Evolutionary conservation across 768 basidiomycete genomes (phyloP), one percentile per base, ranked within the genome.

Genomic region (Russula foetens): DNA sequence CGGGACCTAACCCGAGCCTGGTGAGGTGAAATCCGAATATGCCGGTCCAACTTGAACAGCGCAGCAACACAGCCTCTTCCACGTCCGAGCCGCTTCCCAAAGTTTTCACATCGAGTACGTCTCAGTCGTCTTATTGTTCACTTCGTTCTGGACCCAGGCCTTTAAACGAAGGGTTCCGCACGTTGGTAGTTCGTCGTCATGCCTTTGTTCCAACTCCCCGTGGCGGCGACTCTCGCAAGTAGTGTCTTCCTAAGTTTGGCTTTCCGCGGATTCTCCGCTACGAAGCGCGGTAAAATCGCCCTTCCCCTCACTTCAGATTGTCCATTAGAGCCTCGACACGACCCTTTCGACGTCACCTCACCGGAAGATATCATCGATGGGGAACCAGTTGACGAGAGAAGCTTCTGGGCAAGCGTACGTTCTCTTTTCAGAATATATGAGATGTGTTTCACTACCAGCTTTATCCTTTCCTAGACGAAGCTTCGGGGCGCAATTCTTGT

Each of bases 291-390:
- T 35, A 81, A 81, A 69, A 79, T 85, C 57, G 72, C 77, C 56
- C 76, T 86, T 19, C 78, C 79, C 43, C 66, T 71, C 11, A 67
- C 72, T 46, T 64, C 51, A 59, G 66, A 69, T 15, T 68, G 67
- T 7, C 68, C 70, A 33, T 67, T 67, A 19, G 66, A 56, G 1
- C 65, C 65, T 11, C 56, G 47, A 44, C 70, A 70, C 14, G 87
- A 89, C 67, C 83, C 85, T 12, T 89, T 88, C 68, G 81, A 84
- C 68, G 84, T 92, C n/a, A 80, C 83, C 21, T 82, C 69, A n/a
- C 81, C 84, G 9, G 85, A 86, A 69, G 90, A 92, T 65, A 64
- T 81, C 38, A 60, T 84, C 14, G 84, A 89, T 62, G 88, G 88
- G 4, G 79, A 79, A 54, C 84, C 88, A 8, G 75, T 89, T 43